Conservation (phyloP, 371 early-diverging fungal genomes). For the Choanephora cucurbitarum region DNA sequence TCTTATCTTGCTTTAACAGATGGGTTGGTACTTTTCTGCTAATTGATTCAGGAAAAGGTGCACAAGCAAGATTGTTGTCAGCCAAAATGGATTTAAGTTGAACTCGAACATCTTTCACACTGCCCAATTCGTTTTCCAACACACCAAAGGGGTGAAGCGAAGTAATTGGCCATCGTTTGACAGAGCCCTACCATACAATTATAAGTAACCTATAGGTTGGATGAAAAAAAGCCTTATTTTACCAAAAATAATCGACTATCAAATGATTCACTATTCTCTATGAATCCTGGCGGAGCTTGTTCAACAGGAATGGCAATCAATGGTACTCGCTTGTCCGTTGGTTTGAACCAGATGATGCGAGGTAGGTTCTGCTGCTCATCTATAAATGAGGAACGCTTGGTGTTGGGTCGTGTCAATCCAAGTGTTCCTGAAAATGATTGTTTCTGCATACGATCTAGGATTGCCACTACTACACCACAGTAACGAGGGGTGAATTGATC, state of each 20-base stretch:
- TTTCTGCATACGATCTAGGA: slow-evolving; percentile 61
- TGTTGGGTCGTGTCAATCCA: slow-evolving; percentile 57
- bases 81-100: slow-evolving; percentile 73
- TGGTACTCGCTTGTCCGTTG: slow-evolving; percentile 80
- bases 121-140: slow-evolving; percentile 63
- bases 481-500: slow-evolving; percentile 56
- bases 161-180: slow-evolving; percentile 73
- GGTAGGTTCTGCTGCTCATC: slow-evolving; percentile 34
- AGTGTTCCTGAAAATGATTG: slow-evolving; percentile 66
- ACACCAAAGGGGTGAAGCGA: slow-evolving; percentile 76
- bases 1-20: slow-evolving; percentile 47
- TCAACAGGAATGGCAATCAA: slow-evolving; percentile 73
- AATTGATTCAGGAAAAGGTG: slow-evolving; percentile 57
- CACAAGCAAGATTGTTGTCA: slow-evolving; percentile 57
- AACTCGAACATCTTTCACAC: slow-evolving; percentile 61
- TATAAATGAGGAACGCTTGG: slow-evolving; percentile 43
- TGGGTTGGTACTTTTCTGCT: slow-evolving; percentile 33
- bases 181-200: slow-evolving; percentile 43
- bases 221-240: neutral
- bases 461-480: slow-evolving; percentile 68
- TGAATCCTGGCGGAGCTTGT: slow-evolving; percentile 67
- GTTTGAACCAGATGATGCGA: slow-evolving; percentile 83
- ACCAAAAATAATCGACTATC: slow-evolving; percentile 57
- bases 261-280: slow-evolving; percentile 61
- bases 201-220: too few relatives aligned